phyloP scores from a whole-genome alignment of 129 eudicot genomes.

The Tanacetum coccineum region DNA sequence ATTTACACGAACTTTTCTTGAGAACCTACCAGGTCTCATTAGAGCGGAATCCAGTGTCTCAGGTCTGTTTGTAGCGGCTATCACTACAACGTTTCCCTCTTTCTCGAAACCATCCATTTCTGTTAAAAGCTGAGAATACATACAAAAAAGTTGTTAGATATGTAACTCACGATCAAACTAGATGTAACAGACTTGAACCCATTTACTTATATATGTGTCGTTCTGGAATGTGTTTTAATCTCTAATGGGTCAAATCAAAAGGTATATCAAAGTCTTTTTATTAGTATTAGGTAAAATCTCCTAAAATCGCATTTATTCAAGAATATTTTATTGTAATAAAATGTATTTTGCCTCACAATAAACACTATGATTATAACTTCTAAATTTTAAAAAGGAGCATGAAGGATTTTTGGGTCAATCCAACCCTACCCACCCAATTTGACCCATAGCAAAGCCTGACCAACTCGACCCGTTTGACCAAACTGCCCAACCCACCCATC shows the following conservation, averaged over 20 bases:
- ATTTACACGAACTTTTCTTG: constrained; percentile 40
- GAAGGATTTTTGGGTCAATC: neutral
- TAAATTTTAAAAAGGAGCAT: neutral
- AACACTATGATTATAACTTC: neutral
- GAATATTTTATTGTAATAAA: too few relatives aligned
- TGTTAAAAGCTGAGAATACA: constrained; percentile 37
- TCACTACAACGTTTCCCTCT: constrained; percentile 44
- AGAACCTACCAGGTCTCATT: constrained; percentile 52
- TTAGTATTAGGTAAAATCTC: too few relatives aligned
- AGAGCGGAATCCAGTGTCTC: constrained; percentile 50
- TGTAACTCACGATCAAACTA: neutral
- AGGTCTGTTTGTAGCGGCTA: constrained; percentile 60
- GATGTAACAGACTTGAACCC: neutral
- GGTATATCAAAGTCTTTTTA: too few relatives aligned
- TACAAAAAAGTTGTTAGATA: neutral
- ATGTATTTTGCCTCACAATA: too few relatives aligned
- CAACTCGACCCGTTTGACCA: neutral
- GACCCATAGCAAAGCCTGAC: neutral
- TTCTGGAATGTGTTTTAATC: neutral
- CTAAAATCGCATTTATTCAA: too few relatives aligned
- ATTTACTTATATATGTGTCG: neutral
- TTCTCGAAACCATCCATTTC: constrained; percentile 61
- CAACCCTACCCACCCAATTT: neutral
- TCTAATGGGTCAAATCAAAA: neutral
- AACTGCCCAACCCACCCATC: neutral